These are phyloP conservation scores for Spirogloea muscicola DNA, from an alignment of 139 green algal species.

Conservation along the genomic window DNA sequence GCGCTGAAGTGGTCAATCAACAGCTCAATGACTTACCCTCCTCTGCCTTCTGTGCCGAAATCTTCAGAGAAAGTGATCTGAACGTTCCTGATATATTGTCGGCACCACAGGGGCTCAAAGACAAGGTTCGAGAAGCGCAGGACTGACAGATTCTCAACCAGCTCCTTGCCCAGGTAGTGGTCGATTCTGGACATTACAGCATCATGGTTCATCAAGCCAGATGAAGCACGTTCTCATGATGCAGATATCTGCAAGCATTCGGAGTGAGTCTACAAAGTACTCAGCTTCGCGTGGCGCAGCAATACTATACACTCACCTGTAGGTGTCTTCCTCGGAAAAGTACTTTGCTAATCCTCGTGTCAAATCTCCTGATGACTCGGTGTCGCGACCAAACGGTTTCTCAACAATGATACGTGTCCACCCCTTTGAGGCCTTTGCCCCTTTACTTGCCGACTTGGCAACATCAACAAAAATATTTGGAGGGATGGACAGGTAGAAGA, in stretches of 20 bases:
- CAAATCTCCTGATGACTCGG: conserved; percentile 72
- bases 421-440: no score
- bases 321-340: conserved; percentile 96
- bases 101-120: conserved; percentile 96
- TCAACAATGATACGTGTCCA: conserved; percentile 96
- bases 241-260: no score
- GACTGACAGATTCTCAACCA: conserved; percentile 98
- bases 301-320: conserved; percentile 56
- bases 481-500: conserved; percentile 99
- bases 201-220: no score
- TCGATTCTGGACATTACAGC: conserved; percentile 85
- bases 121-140: conserved; percentile 96
- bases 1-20: no score
- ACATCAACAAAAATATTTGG: conserved; percentile 60
- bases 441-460: no score
- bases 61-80: conserved; percentile 98
- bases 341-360: conserved; percentile 65
- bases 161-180: conserved; percentile 99
- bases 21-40: conserved; percentile 70
- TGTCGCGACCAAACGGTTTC: conserved; percentile 96
- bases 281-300: no score
- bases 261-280: no score
- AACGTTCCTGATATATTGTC: conserved; percentile 95
- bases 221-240: no score
- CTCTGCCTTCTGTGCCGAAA: conserved; percentile 95